Conservation (phyloP, 495 filamentous ascomycete genomes). For the Geoglossum glabrum region DNA sequence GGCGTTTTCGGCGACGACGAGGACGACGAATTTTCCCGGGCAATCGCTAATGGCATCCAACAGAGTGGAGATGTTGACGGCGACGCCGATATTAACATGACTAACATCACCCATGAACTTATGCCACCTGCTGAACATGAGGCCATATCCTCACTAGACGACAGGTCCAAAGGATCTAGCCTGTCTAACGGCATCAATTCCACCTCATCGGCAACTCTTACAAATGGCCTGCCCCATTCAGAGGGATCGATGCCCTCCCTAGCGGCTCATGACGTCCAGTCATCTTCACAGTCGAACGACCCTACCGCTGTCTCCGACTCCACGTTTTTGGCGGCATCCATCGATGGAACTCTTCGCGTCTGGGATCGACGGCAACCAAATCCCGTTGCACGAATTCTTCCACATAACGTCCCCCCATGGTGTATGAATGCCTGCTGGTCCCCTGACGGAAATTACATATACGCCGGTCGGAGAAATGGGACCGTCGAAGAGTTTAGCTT, state of each 20-base stretch:
- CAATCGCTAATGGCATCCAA: conserved; percentile 37
- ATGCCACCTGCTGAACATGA: background rate
- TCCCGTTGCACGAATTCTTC: conserved; percentile 58
- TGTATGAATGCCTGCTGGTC: conserved; percentile 98
- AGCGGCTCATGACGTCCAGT: conserved; percentile 10
- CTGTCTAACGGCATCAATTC: conserved; percentile 4
- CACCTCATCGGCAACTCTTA: conserved; percentile 7
- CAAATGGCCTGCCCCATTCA: conserved; percentile 33
- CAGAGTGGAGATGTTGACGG: conserved; percentile 8
- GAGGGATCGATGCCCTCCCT: conserved; percentile 20
- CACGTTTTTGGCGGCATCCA: conserved; percentile 70
- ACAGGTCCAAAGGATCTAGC: conserved; percentile 3
- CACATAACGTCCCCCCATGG: conserved; percentile 71
- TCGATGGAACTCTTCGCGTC: conserved; percentile 72
- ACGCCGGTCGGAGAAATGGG: conserved; percentile 78
- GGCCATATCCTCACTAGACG: background rate
- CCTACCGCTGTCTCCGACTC: conserved; percentile 28
- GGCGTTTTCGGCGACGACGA: conserved; percentile 54
- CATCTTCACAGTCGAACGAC: conserved; percentile 7
- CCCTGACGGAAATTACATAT: conserved; percentile 87
- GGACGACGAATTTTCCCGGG: conserved; percentile 69
- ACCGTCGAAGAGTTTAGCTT: conserved; percentile 88
- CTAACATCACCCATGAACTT: conserved; percentile 9
- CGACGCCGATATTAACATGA: conserved; percentile 14
- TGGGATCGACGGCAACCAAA: conserved; percentile 72